phyloP scores from a whole-genome alignment of 495 filamentous ascomycete genomes.

The Venustampulla echinocandica region DNA sequence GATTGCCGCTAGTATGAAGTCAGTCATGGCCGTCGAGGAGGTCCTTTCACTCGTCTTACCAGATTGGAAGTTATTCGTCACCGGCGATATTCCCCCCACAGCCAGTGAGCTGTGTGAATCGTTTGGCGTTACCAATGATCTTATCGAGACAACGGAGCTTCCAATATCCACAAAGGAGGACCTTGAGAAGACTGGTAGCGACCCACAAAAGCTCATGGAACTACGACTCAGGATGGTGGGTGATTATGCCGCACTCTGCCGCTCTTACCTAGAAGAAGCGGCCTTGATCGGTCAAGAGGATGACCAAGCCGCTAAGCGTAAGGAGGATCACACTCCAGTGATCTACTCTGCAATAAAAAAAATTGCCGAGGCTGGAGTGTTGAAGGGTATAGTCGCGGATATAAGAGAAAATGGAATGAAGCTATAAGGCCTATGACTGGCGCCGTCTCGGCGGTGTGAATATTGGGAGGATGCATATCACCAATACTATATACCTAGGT shows the following conservation, averaged over 20 bases:
- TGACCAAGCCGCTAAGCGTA: slow-evolving; percentile 7
- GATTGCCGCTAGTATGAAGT: slow-evolving; percentile 29
- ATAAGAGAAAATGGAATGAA: slow-evolving; percentile 1
- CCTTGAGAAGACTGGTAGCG: neutral
- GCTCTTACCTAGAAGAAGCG: slow-evolving; percentile 6
- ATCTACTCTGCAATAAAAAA: slow-evolving; percentile 10
- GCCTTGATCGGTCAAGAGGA: slow-evolving; percentile 1
- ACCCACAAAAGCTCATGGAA: slow-evolving; percentile 2
- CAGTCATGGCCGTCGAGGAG: slow-evolving; percentile 24
- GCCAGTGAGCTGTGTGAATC: neutral
- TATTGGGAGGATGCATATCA: no score
- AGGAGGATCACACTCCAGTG: slow-evolving; percentile 11
- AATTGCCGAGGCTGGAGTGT: slow-evolving; percentile 7
- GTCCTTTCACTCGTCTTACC: slow-evolving; percentile 3
- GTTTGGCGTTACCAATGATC: slow-evolving; percentile 5
- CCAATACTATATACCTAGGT: no score
- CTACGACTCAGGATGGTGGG: neutral
- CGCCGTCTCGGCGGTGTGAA: no score
- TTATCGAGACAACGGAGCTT: neutral
- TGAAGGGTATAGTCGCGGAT: slow-evolving; percentile 10
- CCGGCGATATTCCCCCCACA: neutral
- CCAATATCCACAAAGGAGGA: neutral
- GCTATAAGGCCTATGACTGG: neutral
- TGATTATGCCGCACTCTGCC: slow-evolving; percentile 1
- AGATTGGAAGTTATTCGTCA: slow-evolving; percentile 18